Base-by-base conservation (phyloP, 179 eudicot species). In the Actinidia arguta region DNA sequence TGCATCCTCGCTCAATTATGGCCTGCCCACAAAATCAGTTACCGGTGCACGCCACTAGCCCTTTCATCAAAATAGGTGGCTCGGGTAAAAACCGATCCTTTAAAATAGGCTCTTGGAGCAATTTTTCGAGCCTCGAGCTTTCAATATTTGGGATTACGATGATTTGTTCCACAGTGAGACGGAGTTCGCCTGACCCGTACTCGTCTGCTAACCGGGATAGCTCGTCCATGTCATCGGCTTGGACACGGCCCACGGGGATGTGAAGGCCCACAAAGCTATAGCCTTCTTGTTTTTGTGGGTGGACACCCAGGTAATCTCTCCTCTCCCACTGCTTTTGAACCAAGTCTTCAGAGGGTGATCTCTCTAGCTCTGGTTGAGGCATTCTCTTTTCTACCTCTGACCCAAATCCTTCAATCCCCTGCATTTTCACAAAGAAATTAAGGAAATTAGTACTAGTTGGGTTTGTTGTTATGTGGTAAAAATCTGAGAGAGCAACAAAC, bases 161-260 rank as follows among this genome's bases (percentile, higher is more conserved):
- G 91, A 95, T 96, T 75, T 96, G 99, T 82, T 96, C 99, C 24
- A 96, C 98, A 0, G 99, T 96, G 58, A 96, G 92, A 44, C 99
- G 90, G 81, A 96, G 98, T 76, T 96, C 99, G 0, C 99, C 97
- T 2, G 97, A 90, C 47, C 99, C 97, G 51, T 95, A 96, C 55
- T 82, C 86, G 22, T 96, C 99, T 0, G 99, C 98, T 76, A 96
- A 24, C 61, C 96, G 92, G 8, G 99, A 98, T 25, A 96, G 87
- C 84, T 93, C 99, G 1, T 93, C 96, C 99, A 96, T 95, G 76
- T 96, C 98, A 39, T 93, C 95, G 0, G 99, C 98, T 71, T 93
- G 98, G 81, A 96, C 81, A 6, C 98, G 96, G 7, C 99, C 99
- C 22, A 95, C 97, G 0, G 99, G 99, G 20, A 95, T 85, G 90